phyloP scores from a whole-genome alignment of 768 basidiomycete species.

The Terana coerulea region DNA sequence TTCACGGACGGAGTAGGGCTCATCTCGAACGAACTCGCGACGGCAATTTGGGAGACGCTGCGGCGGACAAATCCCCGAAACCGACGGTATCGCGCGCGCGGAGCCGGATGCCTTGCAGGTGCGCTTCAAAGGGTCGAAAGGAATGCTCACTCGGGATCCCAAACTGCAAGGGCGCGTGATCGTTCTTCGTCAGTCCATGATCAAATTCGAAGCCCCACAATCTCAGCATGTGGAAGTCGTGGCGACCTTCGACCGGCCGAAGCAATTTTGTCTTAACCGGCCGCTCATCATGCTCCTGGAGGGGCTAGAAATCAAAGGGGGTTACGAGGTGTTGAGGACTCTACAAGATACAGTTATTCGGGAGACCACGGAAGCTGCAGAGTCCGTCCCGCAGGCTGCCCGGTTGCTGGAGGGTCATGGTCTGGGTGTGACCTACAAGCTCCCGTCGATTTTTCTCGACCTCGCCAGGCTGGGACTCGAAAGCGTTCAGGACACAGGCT shows the following conservation, averaged over 20 bases:
- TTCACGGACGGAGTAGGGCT: constrained; percentile 38
- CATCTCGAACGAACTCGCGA: constrained; percentile 48
- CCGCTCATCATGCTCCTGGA: constrained; percentile 59
- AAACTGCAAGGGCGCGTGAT: constrained; percentile 43
- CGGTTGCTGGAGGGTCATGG: constrained; percentile 49
- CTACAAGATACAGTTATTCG: constrained; percentile 33
- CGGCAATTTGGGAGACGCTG: constrained; percentile 35
- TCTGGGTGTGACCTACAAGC: constrained; percentile 49
- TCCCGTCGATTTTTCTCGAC: constrained; percentile 45
- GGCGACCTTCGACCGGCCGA: constrained; percentile 51
- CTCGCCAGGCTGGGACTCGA: constrained; percentile 43
- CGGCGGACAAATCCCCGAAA: background rate
- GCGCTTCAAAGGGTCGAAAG: constrained; percentile 55
- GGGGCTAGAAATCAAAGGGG: constrained; percentile 48
- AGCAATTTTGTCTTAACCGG: constrained; percentile 48
- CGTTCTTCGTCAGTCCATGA: constrained; percentile 53
- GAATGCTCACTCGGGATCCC: constrained; percentile 54
- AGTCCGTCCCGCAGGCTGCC: constrained; percentile 41
- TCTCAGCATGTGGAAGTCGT: constrained; percentile 55
- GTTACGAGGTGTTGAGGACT: constrained; percentile 47
- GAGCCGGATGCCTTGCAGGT: constrained; percentile 43
- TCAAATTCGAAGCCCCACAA: constrained; percentile 52
- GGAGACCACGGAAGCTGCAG: constrained; percentile 37
- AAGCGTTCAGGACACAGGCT: constrained; percentile 36
- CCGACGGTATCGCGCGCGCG: background rate